Evolutionary conservation across 2,329 filamentous ascomycete species (phyloP), one percentile per base, ranked within the genome.

Genomic region (Fusarium ramigenum): DNA sequence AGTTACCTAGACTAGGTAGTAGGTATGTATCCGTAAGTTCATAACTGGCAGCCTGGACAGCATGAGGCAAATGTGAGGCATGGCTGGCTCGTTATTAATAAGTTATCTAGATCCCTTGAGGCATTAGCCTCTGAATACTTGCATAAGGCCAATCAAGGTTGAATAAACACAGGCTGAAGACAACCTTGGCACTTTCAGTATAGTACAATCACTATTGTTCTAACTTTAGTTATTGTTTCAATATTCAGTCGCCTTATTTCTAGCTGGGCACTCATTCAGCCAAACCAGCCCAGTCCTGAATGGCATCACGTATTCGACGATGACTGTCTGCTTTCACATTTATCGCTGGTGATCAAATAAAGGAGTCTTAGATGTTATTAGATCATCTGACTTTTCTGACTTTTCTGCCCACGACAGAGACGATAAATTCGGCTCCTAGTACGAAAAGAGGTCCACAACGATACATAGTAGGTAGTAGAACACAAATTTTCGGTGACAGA

Each of bases 201-300:
- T 25, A 19, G 15, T 25, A 52, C 30, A 52, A 36, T 52, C 4
- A 23, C 30, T 7, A 25, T 52, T 52, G n/a, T 52, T 18, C n/a
- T 36, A 21, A 15, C 19, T 47, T 30, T 30, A 30, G 44, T 47
- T 28, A 14, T 36, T 19, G 47, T 36, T 52, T 36, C 7, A 32
- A 34, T 23, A 23, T 19, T 10, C 25, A 30, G 21, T 50, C 6
- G 21, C 30, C 47, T 50, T 23, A 34, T n/a, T 18, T 32, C 30
- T 50, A 32, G 21, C 47, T 62, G 30, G 54, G 34, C 32, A 61
- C 46, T 52, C 44, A 28, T 30, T 30, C 30, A 61, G 23, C 40
- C 47, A 53, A 67, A 30, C 11, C 32, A 52, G 32, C 63, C 46
- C 40, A 62, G 64, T 47, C 63, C 60, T 67, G 23, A n/a, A 60